Evolutionary conservation across 2,329 filamentous ascomycete genomes (phyloP).

Genomic region (Huntiella decipiens): DNA sequence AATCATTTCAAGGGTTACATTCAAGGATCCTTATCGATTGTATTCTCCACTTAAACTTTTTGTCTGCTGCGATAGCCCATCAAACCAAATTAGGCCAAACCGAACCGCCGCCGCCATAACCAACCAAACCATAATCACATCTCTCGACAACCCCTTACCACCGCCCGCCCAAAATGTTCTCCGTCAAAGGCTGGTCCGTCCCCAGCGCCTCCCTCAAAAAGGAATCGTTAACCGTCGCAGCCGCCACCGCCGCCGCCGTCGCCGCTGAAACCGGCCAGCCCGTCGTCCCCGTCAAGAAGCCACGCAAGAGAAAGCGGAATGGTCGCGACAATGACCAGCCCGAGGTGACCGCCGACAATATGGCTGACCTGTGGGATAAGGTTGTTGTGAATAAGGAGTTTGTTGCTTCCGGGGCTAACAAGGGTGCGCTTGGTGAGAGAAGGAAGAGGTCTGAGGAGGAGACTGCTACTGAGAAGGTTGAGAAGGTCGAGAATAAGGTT

Average conservation of each 20-base stretch:
- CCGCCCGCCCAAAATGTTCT: constrained; percentile 46
- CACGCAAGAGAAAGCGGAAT: constrained; percentile 40
- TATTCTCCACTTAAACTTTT: constrained; percentile 2
- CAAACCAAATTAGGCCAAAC: background rate
- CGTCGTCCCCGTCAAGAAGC: constrained; percentile 21
- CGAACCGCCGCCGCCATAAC: background rate
- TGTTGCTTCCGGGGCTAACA: constrained; percentile 14
- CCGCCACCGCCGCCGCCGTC: constrained; percentile 15
- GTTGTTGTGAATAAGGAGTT: constrained; percentile 51
- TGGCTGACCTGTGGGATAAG: constrained; percentile 59
- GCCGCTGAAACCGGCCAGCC: constrained; percentile 14
- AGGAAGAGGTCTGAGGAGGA: constrained; percentile 7
- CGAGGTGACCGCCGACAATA: constrained; percentile 47
- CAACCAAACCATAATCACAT: background rate
- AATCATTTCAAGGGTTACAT: too few species aligned
- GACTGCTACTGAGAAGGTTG: constrained; percentile 15
- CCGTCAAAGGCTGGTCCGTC: constrained; percentile 82
- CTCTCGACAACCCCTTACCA: background rate
- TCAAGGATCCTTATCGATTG: constrained; percentile 1
- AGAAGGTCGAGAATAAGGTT: constrained; percentile 14
- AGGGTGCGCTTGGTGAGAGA: constrained; percentile 7
- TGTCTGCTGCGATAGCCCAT: background rate
- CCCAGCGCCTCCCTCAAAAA: constrained; percentile 51
- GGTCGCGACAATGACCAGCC: constrained; percentile 15
- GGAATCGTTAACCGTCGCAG: constrained; percentile 28